Percentiles rank a stretch among this genome's conserved stretches.
Evolutionary conservation across 345 rosid genomes (phyloP).

Genomic region (Streptanthus diversifolius): DNA sequence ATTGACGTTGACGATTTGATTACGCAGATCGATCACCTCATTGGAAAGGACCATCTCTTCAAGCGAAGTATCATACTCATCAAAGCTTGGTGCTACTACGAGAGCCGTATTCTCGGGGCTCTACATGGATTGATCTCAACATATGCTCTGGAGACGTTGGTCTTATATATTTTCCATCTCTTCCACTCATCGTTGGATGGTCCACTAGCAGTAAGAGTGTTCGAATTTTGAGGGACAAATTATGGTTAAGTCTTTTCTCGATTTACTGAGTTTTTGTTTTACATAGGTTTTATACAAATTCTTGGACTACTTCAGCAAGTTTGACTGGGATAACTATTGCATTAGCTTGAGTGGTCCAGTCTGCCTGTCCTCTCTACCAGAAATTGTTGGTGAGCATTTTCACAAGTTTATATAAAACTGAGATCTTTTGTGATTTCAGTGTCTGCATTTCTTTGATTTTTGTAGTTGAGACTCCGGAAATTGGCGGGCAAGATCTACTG

Average conservation of each 20-base stretch:
- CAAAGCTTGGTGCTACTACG: constrained; percentile 93
- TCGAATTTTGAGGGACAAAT: not conserved
- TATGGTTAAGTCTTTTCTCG: constrained; percentile 6
- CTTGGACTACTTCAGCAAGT: constrained; percentile 92
- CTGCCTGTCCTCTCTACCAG: constrained; percentile 59
- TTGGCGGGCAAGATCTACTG: constrained; percentile 53
- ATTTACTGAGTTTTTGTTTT: constrained; percentile 2
- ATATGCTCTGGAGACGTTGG: constrained; percentile 86
- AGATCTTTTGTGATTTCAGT: constrained; percentile 8
- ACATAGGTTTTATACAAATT: constrained; percentile 72
- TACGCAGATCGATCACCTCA: constrained; percentile 61
- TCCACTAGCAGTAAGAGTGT: constrained; percentile 71
- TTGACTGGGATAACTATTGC: constrained; percentile 92
- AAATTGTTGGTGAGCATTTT: constrained; percentile 54
- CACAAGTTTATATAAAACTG: not conserved
- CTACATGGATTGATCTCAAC: constrained; percentile 86
- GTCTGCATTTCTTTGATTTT: constrained; percentile 13
- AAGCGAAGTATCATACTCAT: constrained; percentile 80
- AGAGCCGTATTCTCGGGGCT: constrained; percentile 91
- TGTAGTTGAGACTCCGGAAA: constrained; percentile 57
- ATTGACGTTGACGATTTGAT: constrained; percentile 21
- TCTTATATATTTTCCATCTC: constrained; percentile 73
- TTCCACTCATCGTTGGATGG: constrained; percentile 68
- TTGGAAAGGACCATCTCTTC: constrained; percentile 73
- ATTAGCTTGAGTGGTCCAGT: constrained; percentile 77